These are phyloP conservation scores for Aschersonia sp. DNA, from an alignment of 2,329 filamentous ascomycete genomes.

Conservation along the genomic window DNA sequence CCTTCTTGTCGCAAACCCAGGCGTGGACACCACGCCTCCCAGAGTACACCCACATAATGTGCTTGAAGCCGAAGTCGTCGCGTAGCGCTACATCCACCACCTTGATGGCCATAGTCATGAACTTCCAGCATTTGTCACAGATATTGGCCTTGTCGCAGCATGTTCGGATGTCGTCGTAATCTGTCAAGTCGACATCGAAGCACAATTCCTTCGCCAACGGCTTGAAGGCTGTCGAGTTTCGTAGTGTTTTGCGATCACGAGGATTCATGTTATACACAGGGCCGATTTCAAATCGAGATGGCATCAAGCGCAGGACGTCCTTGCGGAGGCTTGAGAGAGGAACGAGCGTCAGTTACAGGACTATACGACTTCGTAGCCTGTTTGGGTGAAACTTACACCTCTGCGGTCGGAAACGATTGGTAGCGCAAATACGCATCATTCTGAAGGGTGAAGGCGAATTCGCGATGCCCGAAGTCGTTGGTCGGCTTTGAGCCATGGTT, in stretches of 20 bases:
- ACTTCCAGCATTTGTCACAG: conserved; percentile 87
- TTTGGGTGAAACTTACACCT: conserved; percentile 24
- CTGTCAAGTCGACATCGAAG: conserved; percentile 98
- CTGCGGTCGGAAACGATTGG: conserved; percentile 47
- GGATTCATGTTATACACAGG: conserved; percentile 94
- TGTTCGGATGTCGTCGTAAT: conserved; percentile 93
- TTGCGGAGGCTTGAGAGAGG: conserved; percentile 54
- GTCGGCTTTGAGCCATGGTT: conserved; percentile 82
- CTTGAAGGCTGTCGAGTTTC: conserved; percentile 67
- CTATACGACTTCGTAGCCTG: not conserved
- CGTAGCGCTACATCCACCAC: conserved; percentile 75
- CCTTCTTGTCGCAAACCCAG: conserved; percentile 90
- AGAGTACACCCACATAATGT: conserved; percentile 98
- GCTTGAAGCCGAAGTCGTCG: conserved; percentile 91
- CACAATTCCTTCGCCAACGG: conserved; percentile 88
- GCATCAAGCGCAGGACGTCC: conserved; percentile 76
- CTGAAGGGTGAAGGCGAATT: conserved; percentile 90
- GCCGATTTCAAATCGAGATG: conserved; percentile 93
- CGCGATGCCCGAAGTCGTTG: conserved; percentile 79
- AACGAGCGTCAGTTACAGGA: conserved; percentile 2
- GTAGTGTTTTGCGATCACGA: conserved; percentile 76
- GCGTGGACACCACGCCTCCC: conserved; percentile 93
- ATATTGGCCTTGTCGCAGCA: conserved; percentile 92
- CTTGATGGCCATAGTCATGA: conserved; percentile 96
- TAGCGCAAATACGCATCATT: conserved; percentile 90